Evolutionary conservation across 1,284 basidiomycete genomes (phyloP).

Genomic region (Marasmius oreades): DNA sequence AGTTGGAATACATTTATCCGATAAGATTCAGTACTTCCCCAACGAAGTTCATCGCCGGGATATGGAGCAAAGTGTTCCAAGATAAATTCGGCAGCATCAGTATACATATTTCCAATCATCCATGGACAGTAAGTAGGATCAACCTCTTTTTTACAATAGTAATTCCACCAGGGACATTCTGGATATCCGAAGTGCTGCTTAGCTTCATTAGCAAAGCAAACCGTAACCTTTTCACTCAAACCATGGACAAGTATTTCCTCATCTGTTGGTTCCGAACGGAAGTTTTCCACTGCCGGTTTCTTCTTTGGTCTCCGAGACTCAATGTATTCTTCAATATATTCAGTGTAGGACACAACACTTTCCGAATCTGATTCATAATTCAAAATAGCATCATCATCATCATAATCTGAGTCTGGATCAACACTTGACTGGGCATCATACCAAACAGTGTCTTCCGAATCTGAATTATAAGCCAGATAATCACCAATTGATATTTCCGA

Average conservation of each 20-base stretch:
- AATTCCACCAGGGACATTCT: not conserved
- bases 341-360: not conserved
- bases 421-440: not conserved
- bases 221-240: not conserved
- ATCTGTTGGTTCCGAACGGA: not conserved
- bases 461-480: not conserved
- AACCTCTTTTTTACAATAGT: not conserved
- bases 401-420: not conserved
- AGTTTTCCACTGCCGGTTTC: not conserved
- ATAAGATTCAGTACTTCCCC: not conserved
- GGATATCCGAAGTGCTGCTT: constrained; percentile 5
- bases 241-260: not conserved
- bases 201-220: not conserved
- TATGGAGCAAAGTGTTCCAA: constrained; percentile 3
- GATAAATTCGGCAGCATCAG: not conserved
- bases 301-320: not conserved
- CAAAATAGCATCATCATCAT: not conserved
- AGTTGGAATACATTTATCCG: not conserved
- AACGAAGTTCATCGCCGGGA: constrained; percentile 1
- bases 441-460: not conserved
- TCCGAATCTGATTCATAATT: not conserved
- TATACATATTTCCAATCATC: not conserved
- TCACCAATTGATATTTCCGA: not conserved
- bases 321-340: not conserved
- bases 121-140: not conserved